Evolutionary conservation across 2,329 filamentous ascomycete genomes (phyloP).

Genomic region (Ophiostoma sp.): DNA sequence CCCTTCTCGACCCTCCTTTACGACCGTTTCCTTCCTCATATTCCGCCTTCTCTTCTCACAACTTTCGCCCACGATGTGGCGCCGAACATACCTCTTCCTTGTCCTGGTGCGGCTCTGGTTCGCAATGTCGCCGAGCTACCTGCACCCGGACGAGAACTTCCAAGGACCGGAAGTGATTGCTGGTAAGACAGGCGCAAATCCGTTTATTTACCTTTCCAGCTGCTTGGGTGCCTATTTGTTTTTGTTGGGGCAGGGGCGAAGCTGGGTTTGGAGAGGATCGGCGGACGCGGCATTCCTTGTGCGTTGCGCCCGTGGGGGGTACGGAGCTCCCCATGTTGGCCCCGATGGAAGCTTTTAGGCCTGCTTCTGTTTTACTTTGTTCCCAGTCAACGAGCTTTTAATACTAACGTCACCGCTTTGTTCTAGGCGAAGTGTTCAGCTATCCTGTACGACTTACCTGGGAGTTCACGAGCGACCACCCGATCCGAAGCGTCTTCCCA

Average conservation of each 20-base stretch:
- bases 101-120: slow-evolving; percentile 89
- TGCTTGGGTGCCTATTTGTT: slow-evolving; percentile 2
- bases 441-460: slow-evolving; percentile 89
- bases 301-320: neutral
- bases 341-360: neutral
- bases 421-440: slow-evolving; percentile 81
- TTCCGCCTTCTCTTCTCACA: slow-evolving; percentile 17
- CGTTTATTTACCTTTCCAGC: neutral
- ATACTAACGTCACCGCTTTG: neutral
- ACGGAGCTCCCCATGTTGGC: slow-evolving; percentile 11
- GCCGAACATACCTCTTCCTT: slow-evolving; percentile 82
- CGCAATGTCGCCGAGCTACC: slow-evolving; percentile 89
- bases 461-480: slow-evolving; percentile 88
- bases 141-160: slow-evolving; percentile 98
- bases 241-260: slow-evolving; percentile 3
- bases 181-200: slow-evolving; percentile 54
- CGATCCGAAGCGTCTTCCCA: slow-evolving; percentile 94
- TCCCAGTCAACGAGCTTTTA: neutral
- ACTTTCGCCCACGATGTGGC: slow-evolving; percentile 67
- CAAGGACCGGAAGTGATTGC: slow-evolving; percentile 97
- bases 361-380: neutral
- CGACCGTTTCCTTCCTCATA: neutral
- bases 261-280: neutral
- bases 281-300: slow-evolving; percentile 3
- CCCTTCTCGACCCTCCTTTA: neutral